Conservation (phyloP, 371 early-diverging fungal species). For the Blyttiomyces sp. region DNA sequence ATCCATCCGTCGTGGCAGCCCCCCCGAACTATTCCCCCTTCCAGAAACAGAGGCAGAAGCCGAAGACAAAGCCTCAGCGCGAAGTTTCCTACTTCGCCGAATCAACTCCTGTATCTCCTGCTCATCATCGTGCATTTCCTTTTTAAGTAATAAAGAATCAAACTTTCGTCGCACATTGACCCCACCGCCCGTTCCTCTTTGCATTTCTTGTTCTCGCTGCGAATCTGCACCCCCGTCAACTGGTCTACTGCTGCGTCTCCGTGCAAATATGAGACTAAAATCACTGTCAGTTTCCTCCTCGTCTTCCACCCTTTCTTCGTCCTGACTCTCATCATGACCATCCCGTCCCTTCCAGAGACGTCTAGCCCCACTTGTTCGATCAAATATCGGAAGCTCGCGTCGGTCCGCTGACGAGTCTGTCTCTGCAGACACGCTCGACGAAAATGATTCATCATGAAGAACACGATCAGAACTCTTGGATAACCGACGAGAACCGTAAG, state of each 20-base stretch:
- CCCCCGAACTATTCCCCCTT: too few relatives aligned
- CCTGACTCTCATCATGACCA: too few relatives aligned
- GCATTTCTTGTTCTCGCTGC: background rate
- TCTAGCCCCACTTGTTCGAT: too few relatives aligned
- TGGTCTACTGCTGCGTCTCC: background rate
- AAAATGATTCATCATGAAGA: too few relatives aligned
- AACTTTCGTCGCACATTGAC: background rate
- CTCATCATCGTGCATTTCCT: background rate
- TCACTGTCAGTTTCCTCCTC: conserved; percentile 10
- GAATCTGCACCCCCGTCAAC: background rate
- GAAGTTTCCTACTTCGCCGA: background rate
- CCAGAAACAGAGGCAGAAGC: too few relatives aligned
- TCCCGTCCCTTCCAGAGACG: too few relatives aligned
- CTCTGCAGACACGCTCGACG: too few relatives aligned
- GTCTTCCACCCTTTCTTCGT: too few relatives aligned
- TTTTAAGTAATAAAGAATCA: background rate
- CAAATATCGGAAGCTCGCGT: background rate
- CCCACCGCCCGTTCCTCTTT: background rate
- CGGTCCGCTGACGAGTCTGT: background rate
- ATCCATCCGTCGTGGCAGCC: too few relatives aligned
- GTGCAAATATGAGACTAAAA: conserved; percentile 8
- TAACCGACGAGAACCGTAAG: too few relatives aligned
- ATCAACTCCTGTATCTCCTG: conserved; percentile 10
- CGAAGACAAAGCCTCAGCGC: conserved; percentile 10
- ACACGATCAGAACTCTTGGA: too few relatives aligned